Conservation (phyloP, 2,329 filamentous ascomycete genomes). For the Botrytis deweyae region DNA sequence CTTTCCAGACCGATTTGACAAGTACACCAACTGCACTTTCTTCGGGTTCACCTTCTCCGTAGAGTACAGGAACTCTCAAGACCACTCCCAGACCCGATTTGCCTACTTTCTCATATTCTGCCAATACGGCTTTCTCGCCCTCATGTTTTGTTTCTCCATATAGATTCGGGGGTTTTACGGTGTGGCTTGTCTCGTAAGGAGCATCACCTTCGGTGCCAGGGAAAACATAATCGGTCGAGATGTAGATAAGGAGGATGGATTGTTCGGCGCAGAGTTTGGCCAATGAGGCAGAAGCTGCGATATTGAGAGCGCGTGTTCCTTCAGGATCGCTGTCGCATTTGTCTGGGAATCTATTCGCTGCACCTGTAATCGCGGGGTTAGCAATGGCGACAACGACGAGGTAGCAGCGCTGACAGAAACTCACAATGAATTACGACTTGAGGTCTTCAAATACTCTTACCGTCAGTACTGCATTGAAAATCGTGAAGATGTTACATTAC, state of each 20-base stretch:
- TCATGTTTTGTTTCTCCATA: constrained; percentile 75
- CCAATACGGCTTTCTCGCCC: constrained; percentile 69
- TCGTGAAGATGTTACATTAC: constrained; percentile 44
- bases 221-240: constrained; percentile 83
- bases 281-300: constrained; percentile 66
- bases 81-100: constrained; percentile 62
- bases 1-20: constrained; percentile 73
- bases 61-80: constrained; percentile 79
- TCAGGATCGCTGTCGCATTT: constrained; percentile 78
- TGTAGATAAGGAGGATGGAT: constrained; percentile 68
- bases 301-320: constrained; percentile 71
- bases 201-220: constrained; percentile 73
- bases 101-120: constrained; percentile 51
- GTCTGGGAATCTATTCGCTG: constrained; percentile 85
- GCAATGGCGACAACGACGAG: neutral
- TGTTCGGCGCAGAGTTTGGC: constrained; percentile 64
- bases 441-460: constrained; percentile 51
- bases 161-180: constrained; percentile 69
- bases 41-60: constrained; percentile 70
- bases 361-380: constrained; percentile 53
- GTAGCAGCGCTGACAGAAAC: constrained; percentile 32
- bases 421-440: constrained; percentile 79
- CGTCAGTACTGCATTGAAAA: constrained; percentile 25
- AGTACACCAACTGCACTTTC: constrained; percentile 85
- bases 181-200: constrained; percentile 68